Evolutionary conservation across 2,329 filamentous ascomycete genomes (phyloP).

Genomic region (Emergomyces africanus): DNA sequence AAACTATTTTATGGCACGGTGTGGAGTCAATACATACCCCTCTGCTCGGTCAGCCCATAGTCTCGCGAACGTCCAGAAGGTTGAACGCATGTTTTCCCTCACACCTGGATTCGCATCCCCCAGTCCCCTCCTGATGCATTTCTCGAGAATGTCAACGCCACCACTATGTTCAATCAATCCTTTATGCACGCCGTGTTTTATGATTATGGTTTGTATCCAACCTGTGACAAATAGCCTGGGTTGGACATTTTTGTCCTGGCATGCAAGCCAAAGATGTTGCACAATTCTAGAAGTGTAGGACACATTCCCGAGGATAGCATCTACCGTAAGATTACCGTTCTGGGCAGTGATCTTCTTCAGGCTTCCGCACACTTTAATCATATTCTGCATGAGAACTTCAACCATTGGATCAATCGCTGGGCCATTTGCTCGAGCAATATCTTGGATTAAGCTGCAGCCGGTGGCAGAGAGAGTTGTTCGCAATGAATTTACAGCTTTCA

Average conservation of each 20-base stretch:
- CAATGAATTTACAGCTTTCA: constrained; percentile 72
- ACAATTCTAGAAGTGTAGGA: constrained; percentile 70
- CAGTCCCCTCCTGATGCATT: constrained; percentile 81
- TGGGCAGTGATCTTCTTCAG: constrained; percentile 91
- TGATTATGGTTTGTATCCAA: constrained; percentile 76
- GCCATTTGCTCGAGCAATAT: constrained; percentile 64
- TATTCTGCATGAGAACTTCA: constrained; percentile 74
- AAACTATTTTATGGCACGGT: neutral
- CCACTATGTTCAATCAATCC: constrained; percentile 71
- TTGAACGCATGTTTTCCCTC: constrained; percentile 69
- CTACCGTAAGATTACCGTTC: constrained; percentile 68
- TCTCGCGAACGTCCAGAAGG: constrained; percentile 71
- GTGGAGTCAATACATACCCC: constrained; percentile 38
- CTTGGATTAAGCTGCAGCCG: constrained; percentile 71
- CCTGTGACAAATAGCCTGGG: constrained; percentile 64
- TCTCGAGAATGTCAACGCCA: constrained; percentile 71
- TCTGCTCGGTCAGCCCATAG: constrained; percentile 71
- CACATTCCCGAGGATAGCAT: constrained; percentile 63
- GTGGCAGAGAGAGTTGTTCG: constrained; percentile 84
- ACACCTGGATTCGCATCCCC: constrained; percentile 81
- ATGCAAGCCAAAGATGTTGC: constrained; percentile 71
- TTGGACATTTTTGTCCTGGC: constrained; percentile 87
- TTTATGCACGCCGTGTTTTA: constrained; percentile 64
- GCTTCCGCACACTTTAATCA: constrained; percentile 77
- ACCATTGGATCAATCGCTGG: constrained; percentile 75